Evolutionary conservation across 345 rosid genomes (phyloP).

Genomic region (Firmiana major): DNA sequence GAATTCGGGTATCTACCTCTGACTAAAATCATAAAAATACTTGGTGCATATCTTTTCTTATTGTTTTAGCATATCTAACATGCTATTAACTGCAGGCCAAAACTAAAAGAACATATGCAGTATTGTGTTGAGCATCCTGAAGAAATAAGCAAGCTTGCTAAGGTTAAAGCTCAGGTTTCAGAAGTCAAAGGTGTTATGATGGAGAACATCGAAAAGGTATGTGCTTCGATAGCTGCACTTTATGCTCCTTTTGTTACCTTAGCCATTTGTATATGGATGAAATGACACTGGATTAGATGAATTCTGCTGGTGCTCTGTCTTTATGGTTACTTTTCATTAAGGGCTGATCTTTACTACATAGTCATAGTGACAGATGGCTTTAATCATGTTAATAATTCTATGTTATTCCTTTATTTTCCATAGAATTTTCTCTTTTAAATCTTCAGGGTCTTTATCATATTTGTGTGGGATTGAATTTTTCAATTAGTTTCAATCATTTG

Average conservation of each 20-base stretch:
- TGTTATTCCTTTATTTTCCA: not conserved
- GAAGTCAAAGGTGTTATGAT: conserved; percentile 99
- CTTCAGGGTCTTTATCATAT: not conserved
- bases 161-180: conserved; percentile 99
- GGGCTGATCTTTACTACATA: not conserved
- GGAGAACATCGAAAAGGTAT: conserved; percentile 97
- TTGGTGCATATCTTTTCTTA: not conserved
- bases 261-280: not conserved
- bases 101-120: conserved; percentile 95
- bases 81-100: conserved; percentile 45
- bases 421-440: not conserved
- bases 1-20: conserved; percentile 57
- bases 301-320: not conserved
- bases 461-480: not conserved
- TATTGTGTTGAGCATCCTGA: conserved; percentile 96
- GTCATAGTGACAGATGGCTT: not conserved
- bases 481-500: not conserved
- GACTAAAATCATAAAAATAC: not conserved
- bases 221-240: not conserved
- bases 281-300: not conserved
- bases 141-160: conserved; percentile 95
- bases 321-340: not conserved
- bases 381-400: not conserved
- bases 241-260: not conserved
- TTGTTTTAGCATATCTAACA: conserved; percentile 3